Base-by-base conservation (phyloP, 805 yeast genomes). In the Sugiyamaella floridensis region DNA sequence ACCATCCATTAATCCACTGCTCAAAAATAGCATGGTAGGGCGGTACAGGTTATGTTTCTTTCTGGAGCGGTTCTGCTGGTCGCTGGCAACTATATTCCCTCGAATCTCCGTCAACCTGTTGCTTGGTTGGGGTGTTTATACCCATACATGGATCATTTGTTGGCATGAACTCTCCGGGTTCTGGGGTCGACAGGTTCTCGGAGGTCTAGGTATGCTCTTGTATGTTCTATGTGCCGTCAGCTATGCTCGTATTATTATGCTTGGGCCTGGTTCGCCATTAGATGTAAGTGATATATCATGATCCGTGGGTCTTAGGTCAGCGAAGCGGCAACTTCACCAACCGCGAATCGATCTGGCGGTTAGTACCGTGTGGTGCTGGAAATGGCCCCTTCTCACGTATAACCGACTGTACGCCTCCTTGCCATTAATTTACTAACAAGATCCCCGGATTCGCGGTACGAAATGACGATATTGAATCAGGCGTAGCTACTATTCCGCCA, bases 241-340 rank as follows among this genome's bases (percentile, higher is more conserved):
- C 26, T 70, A 70, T 56, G 49, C 51, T 47, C 51, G 53, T 42
- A 57, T 63, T n/a, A 63, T 65, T 37, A 8, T 45, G 5, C 54
- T 51, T 5, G 72, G 72, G 4, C 63, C 69, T 6, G 70, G 72
- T 7, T 62, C 70, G 15, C 73, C 74, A 16, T 49, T 60, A 18
- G 68, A 66, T 43, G 57, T 60, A 20, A 43, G 48, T 43, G 50
- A 32, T 37, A 9, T 6, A 32, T 14, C 40, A 29, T 22, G 26
- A 22, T 22, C 26, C 26, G 26, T 3, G 26, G 26, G n/a, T n/a
- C n/a, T 22, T 3, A 22, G 26, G 6, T 22, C 3, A 22, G 26
- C 26, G 26, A 22, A 22, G 26, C 3, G 26, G 26, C n/a, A n/a
- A 6, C 26, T 22, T 22, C 26, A 22, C 26, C 3, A 22, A 22